Conservation (phyloP, 164 flowering plant species). For the Aristolochia californica region DNA sequence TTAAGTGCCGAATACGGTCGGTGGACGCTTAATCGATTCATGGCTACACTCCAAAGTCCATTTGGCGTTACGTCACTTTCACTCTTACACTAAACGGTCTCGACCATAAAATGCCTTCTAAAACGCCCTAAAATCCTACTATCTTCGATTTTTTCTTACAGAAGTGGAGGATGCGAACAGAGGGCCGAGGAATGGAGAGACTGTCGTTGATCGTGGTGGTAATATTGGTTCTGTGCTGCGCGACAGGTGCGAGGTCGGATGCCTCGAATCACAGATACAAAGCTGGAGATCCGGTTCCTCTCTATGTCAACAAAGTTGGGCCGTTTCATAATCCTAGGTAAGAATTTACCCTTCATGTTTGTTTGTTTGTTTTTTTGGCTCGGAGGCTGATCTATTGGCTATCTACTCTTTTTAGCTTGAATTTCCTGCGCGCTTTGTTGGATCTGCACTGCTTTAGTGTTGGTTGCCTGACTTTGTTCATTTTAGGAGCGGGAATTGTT, state of each 20-base stretch:
- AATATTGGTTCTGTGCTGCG: slow-evolving; percentile 13
- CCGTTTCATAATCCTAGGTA: slow-evolving; percentile 53
- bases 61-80: no score
- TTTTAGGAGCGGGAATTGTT: no score
- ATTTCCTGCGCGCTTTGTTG: no score
- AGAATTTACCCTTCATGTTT: not conserved
- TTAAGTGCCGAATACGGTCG: no score
- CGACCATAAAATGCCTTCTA: no score
- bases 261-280: slow-evolving; percentile 53
- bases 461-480: no score
- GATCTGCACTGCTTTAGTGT: no score
- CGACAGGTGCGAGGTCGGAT: slow-evolving; percentile 30
- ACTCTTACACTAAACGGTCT: no score
- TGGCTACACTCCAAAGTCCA: no score
- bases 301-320: slow-evolving; percentile 68
- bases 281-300: slow-evolving; percentile 45
- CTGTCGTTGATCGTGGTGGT: slow-evolving; percentile 9
- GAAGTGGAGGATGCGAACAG: not conserved
- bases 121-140: no score
- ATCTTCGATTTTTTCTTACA: not conserved
- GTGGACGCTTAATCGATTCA: no score
- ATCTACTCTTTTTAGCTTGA: no score
- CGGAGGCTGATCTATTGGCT: not conserved
- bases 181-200: not conserved
- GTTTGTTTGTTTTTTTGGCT: not conserved